Evolutionary conservation across 2,329 filamentous ascomycete genomes (phyloP).

Genomic region (Davidsoniella virescens): DNA sequence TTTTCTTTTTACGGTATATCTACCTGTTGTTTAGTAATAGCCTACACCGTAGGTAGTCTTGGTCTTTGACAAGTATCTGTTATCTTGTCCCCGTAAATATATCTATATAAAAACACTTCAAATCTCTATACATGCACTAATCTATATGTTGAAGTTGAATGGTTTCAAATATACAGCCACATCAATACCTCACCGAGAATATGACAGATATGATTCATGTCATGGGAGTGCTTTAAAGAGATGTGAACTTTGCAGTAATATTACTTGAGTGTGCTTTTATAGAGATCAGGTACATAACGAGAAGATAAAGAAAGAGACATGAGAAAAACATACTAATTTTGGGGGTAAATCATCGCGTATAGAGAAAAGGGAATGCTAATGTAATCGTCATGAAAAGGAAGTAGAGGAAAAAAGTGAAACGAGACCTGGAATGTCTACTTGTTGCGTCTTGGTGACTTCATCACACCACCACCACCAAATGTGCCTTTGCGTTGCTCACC

Average conservation of each 20-base stretch:
- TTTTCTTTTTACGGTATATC: background rate
- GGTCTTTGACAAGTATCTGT: background rate
- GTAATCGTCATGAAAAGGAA: slow-evolving; percentile 2
- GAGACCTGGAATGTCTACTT: background rate
- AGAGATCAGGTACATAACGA: too few species aligned
- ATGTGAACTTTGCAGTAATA: too few species aligned
- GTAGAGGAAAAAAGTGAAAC: background rate
- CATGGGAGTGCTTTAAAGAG: too few species aligned
- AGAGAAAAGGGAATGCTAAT: slow-evolving; percentile 1
- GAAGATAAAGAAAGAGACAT: background rate
- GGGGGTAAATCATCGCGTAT: too few species aligned
- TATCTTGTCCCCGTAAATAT: too few species aligned
- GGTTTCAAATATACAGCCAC: too few species aligned
- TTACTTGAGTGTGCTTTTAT: too few species aligned
- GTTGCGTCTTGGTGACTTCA: slow-evolving; percentile 20
- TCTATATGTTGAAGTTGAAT: too few species aligned
- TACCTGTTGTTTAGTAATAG: background rate
- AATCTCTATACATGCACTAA: too few species aligned
- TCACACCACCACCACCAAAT: slow-evolving; percentile 23
- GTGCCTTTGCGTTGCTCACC: slow-evolving; percentile 33
- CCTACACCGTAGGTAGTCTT: background rate
- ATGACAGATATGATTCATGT: too few species aligned
- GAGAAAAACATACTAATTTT: background rate
- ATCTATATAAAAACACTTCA: too few species aligned
- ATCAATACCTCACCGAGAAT: too few species aligned